phyloP scores from a whole-genome alignment of 2,329 filamentous ascomycete genomes.

The Chrysoporthe austroafricana region DNA sequence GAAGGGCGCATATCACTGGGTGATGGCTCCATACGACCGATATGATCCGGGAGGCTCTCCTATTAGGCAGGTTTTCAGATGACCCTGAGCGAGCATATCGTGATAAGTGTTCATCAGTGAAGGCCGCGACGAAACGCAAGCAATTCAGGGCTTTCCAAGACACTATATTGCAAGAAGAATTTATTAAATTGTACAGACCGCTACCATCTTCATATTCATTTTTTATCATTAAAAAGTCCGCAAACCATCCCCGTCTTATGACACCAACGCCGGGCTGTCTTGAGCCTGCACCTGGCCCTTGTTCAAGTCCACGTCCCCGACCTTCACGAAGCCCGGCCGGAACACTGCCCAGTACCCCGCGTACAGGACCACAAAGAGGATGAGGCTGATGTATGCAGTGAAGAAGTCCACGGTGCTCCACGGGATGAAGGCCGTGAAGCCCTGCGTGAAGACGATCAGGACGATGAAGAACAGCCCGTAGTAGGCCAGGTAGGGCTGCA shows the following conservation, averaged over 20 bases:
- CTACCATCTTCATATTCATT: neutral
- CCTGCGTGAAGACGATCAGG: slow-evolving; percentile 49
- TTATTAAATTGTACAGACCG: neutral
- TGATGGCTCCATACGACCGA: too few relatives aligned
- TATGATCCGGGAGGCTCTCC: too few relatives aligned
- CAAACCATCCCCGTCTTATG: neutral
- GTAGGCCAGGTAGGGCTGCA: slow-evolving; percentile 46
- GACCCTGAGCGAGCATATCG: neutral
- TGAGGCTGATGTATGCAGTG: slow-evolving; percentile 41
- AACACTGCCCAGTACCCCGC: slow-evolving; percentile 45
- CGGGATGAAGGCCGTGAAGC: slow-evolving; percentile 49
- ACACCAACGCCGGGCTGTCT: neutral
- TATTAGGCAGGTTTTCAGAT: too few relatives aligned
- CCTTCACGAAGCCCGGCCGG: slow-evolving; percentile 35
- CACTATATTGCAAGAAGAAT: neutral
- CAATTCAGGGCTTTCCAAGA: neutral
- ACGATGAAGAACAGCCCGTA: slow-evolving; percentile 48
- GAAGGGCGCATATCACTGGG: too few relatives aligned
- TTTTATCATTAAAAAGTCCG: neutral
- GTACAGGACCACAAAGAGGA: slow-evolving; percentile 40
- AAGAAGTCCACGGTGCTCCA: slow-evolving; percentile 46
- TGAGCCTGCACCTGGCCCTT: slow-evolving; percentile 29
- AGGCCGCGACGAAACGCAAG: neutral
- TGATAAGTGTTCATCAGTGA: neutral
- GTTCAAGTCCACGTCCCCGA: slow-evolving; percentile 32